Evolutionary conservation across 2,329 filamentous ascomycete species (phyloP).

Genomic region (Colletotrichum cordylinicola): DNA sequence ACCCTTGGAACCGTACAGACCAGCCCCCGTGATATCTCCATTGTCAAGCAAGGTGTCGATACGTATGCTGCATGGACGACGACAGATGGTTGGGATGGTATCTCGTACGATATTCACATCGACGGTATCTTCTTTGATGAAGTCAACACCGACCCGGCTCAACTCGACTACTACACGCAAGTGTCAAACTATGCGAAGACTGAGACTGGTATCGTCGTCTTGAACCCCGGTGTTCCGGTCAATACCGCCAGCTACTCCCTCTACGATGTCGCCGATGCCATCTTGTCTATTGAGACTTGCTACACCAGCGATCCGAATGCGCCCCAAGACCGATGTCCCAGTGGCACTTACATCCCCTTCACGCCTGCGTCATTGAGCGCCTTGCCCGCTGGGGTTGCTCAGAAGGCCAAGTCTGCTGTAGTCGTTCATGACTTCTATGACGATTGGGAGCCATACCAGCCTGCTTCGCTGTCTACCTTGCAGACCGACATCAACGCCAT

Average conservation of each 20-base stretch:
- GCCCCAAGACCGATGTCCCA: not conserved
- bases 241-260: not conserved
- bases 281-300: not conserved
- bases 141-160: not conserved
- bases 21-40: not conserved
- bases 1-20: not conserved
- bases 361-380: not conserved
- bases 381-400: not conserved
- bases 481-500: not conserved
- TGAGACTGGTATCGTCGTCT: not conserved
- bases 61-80: not conserved
- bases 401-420: not conserved
- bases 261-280: not conserved
- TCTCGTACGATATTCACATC: not conserved
- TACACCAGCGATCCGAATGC: not conserved
- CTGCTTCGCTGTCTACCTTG: not conserved
- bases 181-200: not conserved
- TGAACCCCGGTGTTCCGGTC: not conserved
- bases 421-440: not conserved
- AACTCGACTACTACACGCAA: not conserved
- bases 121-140: slow-evolving; percentile 2
- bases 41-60: not conserved
- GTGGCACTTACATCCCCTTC: not conserved
- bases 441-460: not conserved
- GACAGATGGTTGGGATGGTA: not conserved